Evolutionary conservation across 2,329 filamentous ascomycete genomes (phyloP).

Genomic region (Leptographium lundbergii): DNA sequence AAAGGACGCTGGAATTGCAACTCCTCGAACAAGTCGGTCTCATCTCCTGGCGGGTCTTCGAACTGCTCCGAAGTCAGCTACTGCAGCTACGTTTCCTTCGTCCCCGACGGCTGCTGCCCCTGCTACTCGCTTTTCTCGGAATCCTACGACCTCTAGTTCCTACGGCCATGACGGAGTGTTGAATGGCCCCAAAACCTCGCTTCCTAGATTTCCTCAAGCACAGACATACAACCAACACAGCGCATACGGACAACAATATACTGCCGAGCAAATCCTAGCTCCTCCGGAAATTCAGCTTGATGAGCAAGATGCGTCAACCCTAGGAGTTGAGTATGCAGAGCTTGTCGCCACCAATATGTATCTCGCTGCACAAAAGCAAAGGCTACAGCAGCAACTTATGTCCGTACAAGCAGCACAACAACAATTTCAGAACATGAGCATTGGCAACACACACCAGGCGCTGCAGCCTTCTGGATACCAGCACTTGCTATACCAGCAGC

Average conservation of each 20-base stretch:
- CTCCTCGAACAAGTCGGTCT: constrained; percentile 85
- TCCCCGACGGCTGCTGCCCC: constrained; percentile 28
- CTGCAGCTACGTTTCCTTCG: constrained; percentile 50
- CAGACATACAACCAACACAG: constrained; percentile 12
- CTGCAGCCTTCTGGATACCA: constrained; percentile 44
- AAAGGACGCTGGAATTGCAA: constrained; percentile 56
- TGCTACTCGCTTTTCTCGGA: constrained; percentile 27
- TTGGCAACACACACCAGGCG: constrained; percentile 43
- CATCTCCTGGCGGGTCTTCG: constrained; percentile 87
- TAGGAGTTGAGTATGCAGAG: constrained; percentile 83
- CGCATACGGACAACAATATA: constrained; percentile 41
- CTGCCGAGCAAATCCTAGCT: constrained; percentile 76
- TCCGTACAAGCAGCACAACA: constrained; percentile 72
- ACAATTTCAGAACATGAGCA: constrained; percentile 65
- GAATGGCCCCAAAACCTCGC: constrained; percentile 44
- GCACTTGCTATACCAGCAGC: constrained; percentile 41
- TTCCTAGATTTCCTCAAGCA: constrained; percentile 28
- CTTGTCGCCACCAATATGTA: constrained; percentile 85
- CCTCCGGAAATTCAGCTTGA: constrained; percentile 70
- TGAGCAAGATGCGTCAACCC: constrained; percentile 54
- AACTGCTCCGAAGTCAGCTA: constrained; percentile 79
- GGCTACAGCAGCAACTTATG: constrained; percentile 83
- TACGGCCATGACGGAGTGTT: constrained; percentile 32
- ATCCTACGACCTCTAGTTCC: constrained; percentile 27
- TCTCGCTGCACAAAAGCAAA: constrained; percentile 87